Evolutionary conservation across 306 rosid species (phyloP).

Genomic region (Echinosophora koreensis): DNA sequence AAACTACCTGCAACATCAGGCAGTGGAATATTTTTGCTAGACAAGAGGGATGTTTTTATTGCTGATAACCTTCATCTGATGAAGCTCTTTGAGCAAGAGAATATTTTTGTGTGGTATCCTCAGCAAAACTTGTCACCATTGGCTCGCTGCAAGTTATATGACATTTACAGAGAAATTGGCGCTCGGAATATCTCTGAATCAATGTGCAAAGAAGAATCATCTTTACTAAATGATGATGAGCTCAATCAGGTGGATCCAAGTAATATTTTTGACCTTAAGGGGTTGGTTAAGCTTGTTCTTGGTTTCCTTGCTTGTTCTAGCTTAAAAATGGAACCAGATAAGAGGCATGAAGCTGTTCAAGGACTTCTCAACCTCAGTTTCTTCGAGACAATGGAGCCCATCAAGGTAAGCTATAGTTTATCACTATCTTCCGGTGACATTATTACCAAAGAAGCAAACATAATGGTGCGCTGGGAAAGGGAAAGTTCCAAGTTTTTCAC

Average conservation of each 20-base stretch:
- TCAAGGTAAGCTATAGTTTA: slow-evolving; percentile 56
- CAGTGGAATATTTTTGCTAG: slow-evolving; percentile 49
- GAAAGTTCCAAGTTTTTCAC: slow-evolving; percentile 51
- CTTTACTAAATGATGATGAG: background rate
- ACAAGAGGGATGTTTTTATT: slow-evolving; percentile 64
- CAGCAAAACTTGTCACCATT: slow-evolving; percentile 49
- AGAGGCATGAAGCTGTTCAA: slow-evolving; percentile 64
- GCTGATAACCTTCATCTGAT: slow-evolving; percentile 74
- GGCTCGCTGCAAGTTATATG: slow-evolving; percentile 50
- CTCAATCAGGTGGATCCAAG: slow-evolving; percentile 36
- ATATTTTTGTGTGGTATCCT: slow-evolving; percentile 81
- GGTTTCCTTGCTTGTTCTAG: slow-evolving; percentile 69
- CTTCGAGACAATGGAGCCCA: slow-evolving; percentile 53
- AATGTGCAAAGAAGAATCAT: slow-evolving; percentile 54
- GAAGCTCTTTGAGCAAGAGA: slow-evolving; percentile 61
- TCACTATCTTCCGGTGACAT: slow-evolving; percentile 49
- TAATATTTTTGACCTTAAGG: slow-evolving; percentile 49
- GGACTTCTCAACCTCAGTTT: slow-evolving; percentile 56
- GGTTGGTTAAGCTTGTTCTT: slow-evolving; percentile 65
- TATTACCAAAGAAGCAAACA: slow-evolving; percentile 47
- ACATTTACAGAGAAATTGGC: slow-evolving; percentile 56
- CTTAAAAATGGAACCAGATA: slow-evolving; percentile 59
- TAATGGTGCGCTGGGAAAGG: slow-evolving; percentile 59
- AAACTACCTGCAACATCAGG: slow-evolving; percentile 64
- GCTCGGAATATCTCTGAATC: slow-evolving; percentile 68